phyloP scores from a whole-genome alignment of 805 yeast genomes.

The Lipomyces mesembrius region DNA sequence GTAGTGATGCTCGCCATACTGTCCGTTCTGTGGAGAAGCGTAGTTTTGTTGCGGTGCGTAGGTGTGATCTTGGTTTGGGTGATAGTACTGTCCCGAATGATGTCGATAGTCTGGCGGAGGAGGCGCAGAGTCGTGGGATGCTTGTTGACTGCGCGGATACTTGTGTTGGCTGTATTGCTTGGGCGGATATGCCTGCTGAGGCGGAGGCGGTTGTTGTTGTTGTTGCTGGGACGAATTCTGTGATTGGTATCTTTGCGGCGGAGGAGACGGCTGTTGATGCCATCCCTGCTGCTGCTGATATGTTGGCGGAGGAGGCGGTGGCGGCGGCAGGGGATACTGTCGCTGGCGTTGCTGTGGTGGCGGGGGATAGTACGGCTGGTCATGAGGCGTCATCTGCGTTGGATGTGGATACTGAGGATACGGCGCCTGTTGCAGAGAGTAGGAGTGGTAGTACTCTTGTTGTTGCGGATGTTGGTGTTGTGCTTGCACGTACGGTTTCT shows the following conservation, averaged over 20 bases:
- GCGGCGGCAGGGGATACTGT: constrained; percentile 4
- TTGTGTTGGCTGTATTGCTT: not conserved
- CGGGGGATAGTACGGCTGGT: not conserved
- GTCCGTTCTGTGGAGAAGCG: not conserved
- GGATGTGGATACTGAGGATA: not conserved
- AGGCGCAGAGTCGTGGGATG: not conserved
- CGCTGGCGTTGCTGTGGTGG: not conserved
- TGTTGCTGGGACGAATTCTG: constrained; percentile 2
- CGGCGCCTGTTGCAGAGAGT: not conserved
- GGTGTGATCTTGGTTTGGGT: not conserved
- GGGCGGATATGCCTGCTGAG: constrained; percentile 2
- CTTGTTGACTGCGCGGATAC: not conserved
- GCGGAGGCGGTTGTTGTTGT: not conserved
- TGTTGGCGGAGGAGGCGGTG: not conserved
- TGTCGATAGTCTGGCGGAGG: not conserved
- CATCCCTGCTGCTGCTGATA: constrained; percentile 10
- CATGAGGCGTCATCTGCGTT: no score
- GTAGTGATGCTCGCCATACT: not conserved
- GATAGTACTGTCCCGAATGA: not conserved
- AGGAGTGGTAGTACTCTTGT: not conserved
- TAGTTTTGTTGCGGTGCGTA: not conserved
- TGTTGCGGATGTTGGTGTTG: not conserved
- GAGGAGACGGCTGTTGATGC: constrained; percentile 5
- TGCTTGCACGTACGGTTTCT: not conserved
- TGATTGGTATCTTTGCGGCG: not conserved